Evolutionary conservation across 108 stramenopile species (phyloP).

Genomic region (Epithemia pelagica): DNA sequence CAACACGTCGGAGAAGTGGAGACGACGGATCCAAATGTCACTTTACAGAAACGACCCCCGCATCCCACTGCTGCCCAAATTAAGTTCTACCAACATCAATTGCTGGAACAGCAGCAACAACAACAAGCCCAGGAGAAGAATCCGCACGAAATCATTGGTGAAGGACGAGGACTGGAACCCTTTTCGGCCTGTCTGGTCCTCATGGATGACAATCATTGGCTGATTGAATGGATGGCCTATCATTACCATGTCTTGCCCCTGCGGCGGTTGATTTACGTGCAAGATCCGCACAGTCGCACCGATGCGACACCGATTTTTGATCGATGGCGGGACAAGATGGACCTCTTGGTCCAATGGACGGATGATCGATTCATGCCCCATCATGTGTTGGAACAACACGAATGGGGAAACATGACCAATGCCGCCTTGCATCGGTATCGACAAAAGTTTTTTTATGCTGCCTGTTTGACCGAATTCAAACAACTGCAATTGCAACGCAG

Average conservation of each 20-base stretch:
- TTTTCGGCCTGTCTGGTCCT: conserved; percentile 33
- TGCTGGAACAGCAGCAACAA: not conserved
- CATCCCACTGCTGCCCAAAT: not conserved
- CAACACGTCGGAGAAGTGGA: conserved; percentile 8
- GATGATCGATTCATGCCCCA: conserved; percentile 27
- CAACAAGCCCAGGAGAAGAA: not conserved
- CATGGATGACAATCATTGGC: conserved; percentile 39
- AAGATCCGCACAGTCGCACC: conserved; percentile 35
- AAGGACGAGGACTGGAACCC: no score
- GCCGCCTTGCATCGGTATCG: conserved; percentile 11
- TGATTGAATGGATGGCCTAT: conserved; percentile 43
- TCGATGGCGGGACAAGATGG: conserved; percentile 21
- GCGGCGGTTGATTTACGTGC: conserved; percentile 29
- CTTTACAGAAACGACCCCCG: no score
- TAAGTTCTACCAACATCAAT: not conserved
- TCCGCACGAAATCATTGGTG: not conserved
- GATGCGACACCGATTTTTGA: conserved; percentile 16
- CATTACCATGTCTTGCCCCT: conserved; percentile 43
- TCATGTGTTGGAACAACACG: not conserved
- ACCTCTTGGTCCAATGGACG: conserved; percentile 30
- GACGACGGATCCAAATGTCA: no score
- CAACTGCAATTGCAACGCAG: conserved; percentile 9
- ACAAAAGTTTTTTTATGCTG: conserved; percentile 21
- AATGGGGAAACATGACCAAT: not conserved
- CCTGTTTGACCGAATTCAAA: conserved; percentile 18